A percentile compares a stretch with the other conserved stretches of the same genome.
phyloP scores from a whole-genome alignment of 768 basidiomycete genomes.

The Mycena floridula region DNA sequence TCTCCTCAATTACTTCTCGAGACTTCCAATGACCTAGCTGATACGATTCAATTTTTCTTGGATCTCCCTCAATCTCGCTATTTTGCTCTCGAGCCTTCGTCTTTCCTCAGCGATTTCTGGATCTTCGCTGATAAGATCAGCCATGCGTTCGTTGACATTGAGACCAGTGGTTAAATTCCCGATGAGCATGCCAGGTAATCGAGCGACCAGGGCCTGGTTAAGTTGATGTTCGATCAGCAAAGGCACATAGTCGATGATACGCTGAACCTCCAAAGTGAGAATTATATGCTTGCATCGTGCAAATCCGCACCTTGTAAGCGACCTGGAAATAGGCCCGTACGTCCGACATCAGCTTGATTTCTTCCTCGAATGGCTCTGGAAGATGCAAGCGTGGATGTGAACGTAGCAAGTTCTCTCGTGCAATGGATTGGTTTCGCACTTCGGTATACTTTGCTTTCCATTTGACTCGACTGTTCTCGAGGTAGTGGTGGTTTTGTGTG shows the following conservation, averaged over 20 bases:
- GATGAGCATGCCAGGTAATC: constrained; percentile 29
- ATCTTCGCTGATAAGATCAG: constrained; percentile 34
- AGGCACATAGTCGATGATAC: constrained; percentile 50
- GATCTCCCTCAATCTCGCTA: constrained; percentile 25
- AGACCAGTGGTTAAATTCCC: constrained; percentile 14
- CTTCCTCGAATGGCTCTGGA: constrained; percentile 18
- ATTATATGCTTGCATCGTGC: background rate
- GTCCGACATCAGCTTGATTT: constrained; percentile 45
- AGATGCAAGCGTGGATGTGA: background rate
- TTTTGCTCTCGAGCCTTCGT: constrained; percentile 19
- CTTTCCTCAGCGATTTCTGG: constrained; percentile 25
- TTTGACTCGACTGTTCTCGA: constrained; percentile 8
- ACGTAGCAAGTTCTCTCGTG: background rate
- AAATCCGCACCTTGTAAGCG: constrained; percentile 34
- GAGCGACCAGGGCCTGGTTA: constrained; percentile 29
- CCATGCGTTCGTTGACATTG: constrained; percentile 14
- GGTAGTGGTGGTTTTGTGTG: constrained; percentile 27
- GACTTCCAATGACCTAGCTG: too few species aligned
- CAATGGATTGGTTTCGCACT: too few species aligned
- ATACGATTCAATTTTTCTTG: constrained; percentile 23
- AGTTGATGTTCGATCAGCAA: constrained; percentile 40
- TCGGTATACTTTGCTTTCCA: constrained; percentile 20
- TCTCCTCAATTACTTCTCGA: too few species aligned
- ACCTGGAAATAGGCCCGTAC: constrained; percentile 53
- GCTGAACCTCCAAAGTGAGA: constrained; percentile 25